phyloP scores from a whole-genome alignment of 768 basidiomycete species.

The Amanita rubescens region DNA sequence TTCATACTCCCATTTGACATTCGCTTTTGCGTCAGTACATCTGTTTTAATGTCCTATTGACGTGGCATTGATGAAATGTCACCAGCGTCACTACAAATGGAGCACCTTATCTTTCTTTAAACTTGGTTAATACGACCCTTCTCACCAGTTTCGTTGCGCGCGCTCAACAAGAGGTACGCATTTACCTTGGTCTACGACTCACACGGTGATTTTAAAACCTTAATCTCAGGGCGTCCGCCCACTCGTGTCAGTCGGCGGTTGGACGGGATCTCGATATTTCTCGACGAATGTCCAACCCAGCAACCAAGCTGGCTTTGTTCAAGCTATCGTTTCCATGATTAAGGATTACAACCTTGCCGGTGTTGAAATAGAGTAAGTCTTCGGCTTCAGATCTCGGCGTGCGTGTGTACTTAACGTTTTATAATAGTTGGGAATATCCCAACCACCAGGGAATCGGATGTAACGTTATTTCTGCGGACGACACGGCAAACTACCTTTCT shows the following conservation, averaged over 20 bases:
- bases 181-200: background rate
- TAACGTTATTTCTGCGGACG: constrained; percentile 51
- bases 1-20: constrained; percentile 43
- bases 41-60: background rate
- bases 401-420: too few species aligned
- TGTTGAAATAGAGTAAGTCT: constrained; percentile 44
- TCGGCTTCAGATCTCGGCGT: background rate
- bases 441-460: constrained; percentile 57
- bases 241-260: constrained; percentile 60
- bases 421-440: constrained; percentile 76
- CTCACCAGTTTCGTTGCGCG: constrained; percentile 50
- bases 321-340: constrained; percentile 45
- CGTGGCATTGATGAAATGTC: background rate
- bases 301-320: constrained; percentile 59
- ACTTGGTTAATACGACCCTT: constrained; percentile 34
- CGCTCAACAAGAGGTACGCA: constrained; percentile 33
- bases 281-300: constrained; percentile 49
- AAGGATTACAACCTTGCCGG: constrained; percentile 48
- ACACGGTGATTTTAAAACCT: background rate
- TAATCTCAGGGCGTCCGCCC: constrained; percentile 45
- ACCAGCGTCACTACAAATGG: constrained; percentile 30
- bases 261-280: constrained; percentile 57
- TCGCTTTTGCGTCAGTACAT: constrained; percentile 39
- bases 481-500: constrained; percentile 69
- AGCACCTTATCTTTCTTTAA: constrained; percentile 26